phyloP scores from a whole-genome alignment of 495 filamentous ascomycete genomes.

The Sphaerosporella brunnea region DNA sequence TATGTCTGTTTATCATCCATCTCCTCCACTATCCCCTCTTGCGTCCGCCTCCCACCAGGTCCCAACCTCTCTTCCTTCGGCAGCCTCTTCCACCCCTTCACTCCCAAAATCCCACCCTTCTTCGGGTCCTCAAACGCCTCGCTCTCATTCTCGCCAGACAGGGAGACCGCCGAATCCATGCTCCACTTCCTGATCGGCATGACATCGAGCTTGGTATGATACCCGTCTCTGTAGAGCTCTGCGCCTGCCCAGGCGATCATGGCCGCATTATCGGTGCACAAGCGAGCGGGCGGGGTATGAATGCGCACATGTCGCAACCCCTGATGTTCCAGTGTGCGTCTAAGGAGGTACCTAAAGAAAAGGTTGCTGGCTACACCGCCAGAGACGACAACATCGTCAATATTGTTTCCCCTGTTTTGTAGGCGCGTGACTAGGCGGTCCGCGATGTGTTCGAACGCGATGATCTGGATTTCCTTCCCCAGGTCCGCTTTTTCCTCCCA shows the following conservation, averaged over 20 bases:
- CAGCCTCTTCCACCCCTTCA: neutral
- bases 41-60: too few relatives aligned
- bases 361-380: constrained; percentile 78
- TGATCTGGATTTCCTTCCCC: constrained; percentile 52
- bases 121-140: constrained; percentile 4
- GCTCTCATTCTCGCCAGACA: too few relatives aligned
- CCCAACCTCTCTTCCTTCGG: too few relatives aligned
- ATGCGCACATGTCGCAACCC: constrained; percentile 47
- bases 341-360: constrained; percentile 54
- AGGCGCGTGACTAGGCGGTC: constrained; percentile 53
- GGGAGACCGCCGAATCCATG: constrained; percentile 44
- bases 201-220: constrained; percentile 40
- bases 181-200: constrained; percentile 56
- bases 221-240: constrained; percentile 79
- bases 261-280: constrained; percentile 92
- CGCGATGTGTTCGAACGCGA: constrained; percentile 79
- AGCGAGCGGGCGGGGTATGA: constrained; percentile 48
- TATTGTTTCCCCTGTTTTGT: constrained; percentile 24
- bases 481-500: constrained; percentile 40
- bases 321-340: constrained; percentile 40
- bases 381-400: constrained; percentile 57
- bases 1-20: too few relatives aligned
- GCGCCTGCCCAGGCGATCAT: constrained; percentile 94
- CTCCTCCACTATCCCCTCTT: too few relatives aligned
- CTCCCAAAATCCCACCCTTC: neutral